phyloP scores from a whole-genome alignment of 495 filamentous ascomycete genomes.

The Lepidopterella palustris region DNA sequence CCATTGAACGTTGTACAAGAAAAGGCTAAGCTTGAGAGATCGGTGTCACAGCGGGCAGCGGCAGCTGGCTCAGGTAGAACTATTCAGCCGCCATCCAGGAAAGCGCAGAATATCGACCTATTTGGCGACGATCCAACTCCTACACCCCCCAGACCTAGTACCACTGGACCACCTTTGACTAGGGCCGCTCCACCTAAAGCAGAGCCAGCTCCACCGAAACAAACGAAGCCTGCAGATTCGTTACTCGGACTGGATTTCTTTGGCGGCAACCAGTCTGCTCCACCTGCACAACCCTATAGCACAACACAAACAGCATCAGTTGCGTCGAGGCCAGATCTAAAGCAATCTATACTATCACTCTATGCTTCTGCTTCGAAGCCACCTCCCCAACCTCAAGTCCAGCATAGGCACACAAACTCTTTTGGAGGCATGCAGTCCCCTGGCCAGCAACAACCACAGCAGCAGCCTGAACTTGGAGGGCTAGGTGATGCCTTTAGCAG shows the following conservation, averaged over 20 bases:
- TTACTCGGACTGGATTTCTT: constrained; percentile 92
- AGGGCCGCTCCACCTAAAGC: constrained; percentile 59
- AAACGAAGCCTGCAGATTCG: constrained; percentile 70
- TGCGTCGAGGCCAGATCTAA: constrained; percentile 84
- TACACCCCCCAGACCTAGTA: constrained; percentile 59
- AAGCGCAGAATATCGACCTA: constrained; percentile 50
- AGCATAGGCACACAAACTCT: constrained; percentile 51
- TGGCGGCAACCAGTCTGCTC: constrained; percentile 57
- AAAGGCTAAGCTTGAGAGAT: constrained; percentile 61
- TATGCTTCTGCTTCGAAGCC: constrained; percentile 62
- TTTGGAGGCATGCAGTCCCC: constrained; percentile 66
- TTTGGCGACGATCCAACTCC: constrained; percentile 54
- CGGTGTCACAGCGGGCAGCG: constrained; percentile 46
- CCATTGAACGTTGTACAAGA: constrained; percentile 69
- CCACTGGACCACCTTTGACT: constrained; percentile 53
- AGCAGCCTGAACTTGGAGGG: constrained; percentile 56
- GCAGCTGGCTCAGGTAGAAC: constrained; percentile 41
- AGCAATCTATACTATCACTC: constrained; percentile 92
- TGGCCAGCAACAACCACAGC: constrained; percentile 40
- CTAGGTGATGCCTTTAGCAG: constrained; percentile 84
- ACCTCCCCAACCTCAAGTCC: constrained; percentile 55
- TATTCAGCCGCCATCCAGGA: constrained; percentile 37
- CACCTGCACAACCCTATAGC: constrained; percentile 63
- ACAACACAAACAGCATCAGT: constrained; percentile 47
- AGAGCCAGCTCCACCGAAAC: constrained; percentile 54